Evolutionary conservation across 2,329 filamentous ascomycete genomes (phyloP), one percentile per base, ranked within the genome.

Genomic region (Ophiostoma sp.): DNA sequence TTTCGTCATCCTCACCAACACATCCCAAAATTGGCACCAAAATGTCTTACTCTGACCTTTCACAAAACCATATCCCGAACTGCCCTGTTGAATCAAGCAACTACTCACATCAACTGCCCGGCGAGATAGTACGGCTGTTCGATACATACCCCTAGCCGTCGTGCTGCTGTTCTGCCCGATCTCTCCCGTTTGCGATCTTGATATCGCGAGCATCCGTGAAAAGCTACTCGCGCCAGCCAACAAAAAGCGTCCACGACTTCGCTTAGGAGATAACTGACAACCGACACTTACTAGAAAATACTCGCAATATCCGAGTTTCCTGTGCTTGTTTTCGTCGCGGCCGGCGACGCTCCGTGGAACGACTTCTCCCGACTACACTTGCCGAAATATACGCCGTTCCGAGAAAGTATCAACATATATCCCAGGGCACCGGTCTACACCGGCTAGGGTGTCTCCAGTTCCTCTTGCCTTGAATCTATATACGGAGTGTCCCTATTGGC

Each of bases 341-440:
- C 63, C 63, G 25, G 63, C 63, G 42, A 31, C 11, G 63, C 42
- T 48, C 63, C 39, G 63, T 48, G 39, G 39, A 31, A 57, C 68
- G 68, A 15, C 33, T 28, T 57, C 55, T 55, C 33, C 68, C 50
- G 48, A 39, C 22, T 57, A 4, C 33, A 15, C n/a, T 69, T 70
- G 68, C 68, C 68, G 68, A 70, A 57, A 39, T 57, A 28, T 4
- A 45, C 25, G 19, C 68, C 68, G 33, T 39, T n/a, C 50, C 33
- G 50, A 70, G 17, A 57, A 57, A 19, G 50, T 33, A 25, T 25
- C 48, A 11, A 22, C n/a, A 33, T 28, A n/a, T 11, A 22, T 22
- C 50, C 25, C 42, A 68, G 31, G 64, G 42, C 64, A 19, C 5
- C 9, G 64, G 1, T 45, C 25, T 52, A 28, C 45, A 52, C 33